These are phyloP conservation scores for Venturia carpophila DNA, from an alignment of 2,329 filamentous ascomycete species.

Conservation along the genomic window DNA sequence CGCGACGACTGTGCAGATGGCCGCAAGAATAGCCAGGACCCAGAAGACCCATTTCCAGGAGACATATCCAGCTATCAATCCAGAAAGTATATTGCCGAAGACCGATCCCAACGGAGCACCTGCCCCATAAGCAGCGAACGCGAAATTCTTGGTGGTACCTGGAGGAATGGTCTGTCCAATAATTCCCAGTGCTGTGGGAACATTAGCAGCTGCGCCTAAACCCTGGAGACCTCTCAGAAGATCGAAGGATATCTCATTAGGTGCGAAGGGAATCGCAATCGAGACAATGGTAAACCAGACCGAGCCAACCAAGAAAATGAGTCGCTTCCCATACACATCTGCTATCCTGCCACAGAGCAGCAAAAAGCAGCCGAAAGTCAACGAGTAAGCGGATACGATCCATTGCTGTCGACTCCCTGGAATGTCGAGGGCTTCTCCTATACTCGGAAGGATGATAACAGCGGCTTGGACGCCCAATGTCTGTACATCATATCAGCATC, in stretches of 20 bases:
- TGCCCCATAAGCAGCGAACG: conserved; percentile 56
- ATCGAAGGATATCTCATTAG: conserved; percentile 60
- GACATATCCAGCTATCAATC: conserved; percentile 54
- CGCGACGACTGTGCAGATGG: conserved; percentile 48
- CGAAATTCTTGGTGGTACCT: conserved; percentile 62
- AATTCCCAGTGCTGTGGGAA: conserved; percentile 64
- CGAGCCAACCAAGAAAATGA: conserved; percentile 57
- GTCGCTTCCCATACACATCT: conserved; percentile 58
- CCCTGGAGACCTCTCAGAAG: conserved; percentile 60
- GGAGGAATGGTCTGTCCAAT: conserved; percentile 59
- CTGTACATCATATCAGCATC: conserved; percentile 25
- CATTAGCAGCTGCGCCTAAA: conserved; percentile 59
- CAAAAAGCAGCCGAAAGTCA: conserved; percentile 61
- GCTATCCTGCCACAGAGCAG: conserved; percentile 60
- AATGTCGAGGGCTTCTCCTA: conserved; percentile 48
- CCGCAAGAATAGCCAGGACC: conserved; percentile 53
- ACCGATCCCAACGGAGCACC: conserved; percentile 58
- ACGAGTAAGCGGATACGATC: conserved; percentile 58
- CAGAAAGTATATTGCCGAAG: conserved; percentile 56
- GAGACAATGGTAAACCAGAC: conserved; percentile 54
- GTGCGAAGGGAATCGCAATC: conserved; percentile 55
- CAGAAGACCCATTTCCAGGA: conserved; percentile 49
- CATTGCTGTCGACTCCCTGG: conserved; percentile 55
- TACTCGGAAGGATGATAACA: conserved; percentile 56
- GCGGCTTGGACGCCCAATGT: conserved; percentile 51